Evolutionary conservation across 768 basidiomycete genomes (phyloP).

Genomic region (Kwoniella sp.): DNA sequence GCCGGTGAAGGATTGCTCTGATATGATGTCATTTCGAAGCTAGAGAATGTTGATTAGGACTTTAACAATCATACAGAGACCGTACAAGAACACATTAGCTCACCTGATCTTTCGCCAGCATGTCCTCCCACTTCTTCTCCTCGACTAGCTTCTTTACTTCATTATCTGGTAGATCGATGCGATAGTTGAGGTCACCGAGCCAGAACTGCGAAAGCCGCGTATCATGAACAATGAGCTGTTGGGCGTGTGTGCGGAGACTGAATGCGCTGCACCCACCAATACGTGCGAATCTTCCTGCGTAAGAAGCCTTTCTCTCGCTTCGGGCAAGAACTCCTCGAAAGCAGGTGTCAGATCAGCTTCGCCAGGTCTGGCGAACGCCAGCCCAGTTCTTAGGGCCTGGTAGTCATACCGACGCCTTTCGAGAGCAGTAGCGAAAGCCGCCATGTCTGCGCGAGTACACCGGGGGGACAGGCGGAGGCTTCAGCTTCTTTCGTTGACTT

Average conservation of each 20-base stretch:
- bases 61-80: no score
- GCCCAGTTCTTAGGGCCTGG: conserved; percentile 22
- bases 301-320: conserved; percentile 21
- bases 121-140: conserved; percentile 31
- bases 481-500: no score
- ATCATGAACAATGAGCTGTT: not conserved
- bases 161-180: conserved; percentile 43
- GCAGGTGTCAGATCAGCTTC: conserved; percentile 26
- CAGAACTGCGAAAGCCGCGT: conserved; percentile 37
- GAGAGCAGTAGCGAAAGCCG: conserved; percentile 45
- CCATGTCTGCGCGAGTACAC: conserved; percentile 37
- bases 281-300: conserved; percentile 35
- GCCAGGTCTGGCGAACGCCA: conserved; percentile 33
- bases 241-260: no score
- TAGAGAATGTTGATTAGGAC: conserved; percentile 6
- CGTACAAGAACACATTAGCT: not conserved
- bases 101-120: conserved; percentile 53
- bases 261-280: conserved; percentile 16
- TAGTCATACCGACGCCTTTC: conserved; percentile 43
- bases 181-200: conserved; percentile 54
- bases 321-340: conserved; percentile 39
- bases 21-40: conserved; percentile 36
- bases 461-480: no score
- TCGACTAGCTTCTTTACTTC: conserved; percentile 32
- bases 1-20: conserved; percentile 47